phyloP scores from a whole-genome alignment of 257 asterid species.

The Nicotiana otophora region DNA sequence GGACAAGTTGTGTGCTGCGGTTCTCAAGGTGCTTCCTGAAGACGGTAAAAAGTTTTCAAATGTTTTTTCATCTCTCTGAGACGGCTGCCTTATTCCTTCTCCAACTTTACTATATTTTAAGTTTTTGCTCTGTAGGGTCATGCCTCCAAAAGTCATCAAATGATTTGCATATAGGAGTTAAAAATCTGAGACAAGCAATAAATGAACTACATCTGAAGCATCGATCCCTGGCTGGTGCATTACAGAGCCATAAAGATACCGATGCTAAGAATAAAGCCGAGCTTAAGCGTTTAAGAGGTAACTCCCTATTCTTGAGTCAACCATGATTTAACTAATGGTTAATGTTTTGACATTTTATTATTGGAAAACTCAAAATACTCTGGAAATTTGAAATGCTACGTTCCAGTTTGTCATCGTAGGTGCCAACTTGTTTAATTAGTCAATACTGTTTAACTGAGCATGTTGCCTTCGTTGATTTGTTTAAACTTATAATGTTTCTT shows the following conservation, averaged over 20 bases:
- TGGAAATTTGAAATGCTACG: not conserved
- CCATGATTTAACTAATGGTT: not conserved
- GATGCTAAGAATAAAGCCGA: conserved; percentile 77
- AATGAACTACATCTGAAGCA: conserved; percentile 73
- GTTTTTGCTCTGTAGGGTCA: conserved; percentile 42
- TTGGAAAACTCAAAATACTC: not conserved
- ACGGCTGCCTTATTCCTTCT: not conserved
- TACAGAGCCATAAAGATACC: conserved; percentile 62
- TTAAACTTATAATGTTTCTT: not conserved
- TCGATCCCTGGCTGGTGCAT: conserved; percentile 62
- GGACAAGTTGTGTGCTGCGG: conserved; percentile 42
- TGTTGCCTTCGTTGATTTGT: not conserved
- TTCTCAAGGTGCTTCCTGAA: conserved; percentile 40
- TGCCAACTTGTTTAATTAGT: not conserved
- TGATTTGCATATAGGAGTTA: conserved; percentile 50
- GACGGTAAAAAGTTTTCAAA: conserved; percentile 43
- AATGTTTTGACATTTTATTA: not conserved
- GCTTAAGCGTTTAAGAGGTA: conserved; percentile 66
- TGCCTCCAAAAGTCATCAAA: conserved; percentile 38
- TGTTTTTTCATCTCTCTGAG: not conserved
- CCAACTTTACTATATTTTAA: not conserved
- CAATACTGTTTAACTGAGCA: not conserved
- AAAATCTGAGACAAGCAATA: conserved; percentile 46
- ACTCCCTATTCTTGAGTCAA: not conserved
- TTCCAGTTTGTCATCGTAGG: not conserved